These are phyloP conservation scores for Fusarium robinianum DNA, from an alignment of 2,329 filamentous ascomycete species.

Conservation along the genomic window DNA sequence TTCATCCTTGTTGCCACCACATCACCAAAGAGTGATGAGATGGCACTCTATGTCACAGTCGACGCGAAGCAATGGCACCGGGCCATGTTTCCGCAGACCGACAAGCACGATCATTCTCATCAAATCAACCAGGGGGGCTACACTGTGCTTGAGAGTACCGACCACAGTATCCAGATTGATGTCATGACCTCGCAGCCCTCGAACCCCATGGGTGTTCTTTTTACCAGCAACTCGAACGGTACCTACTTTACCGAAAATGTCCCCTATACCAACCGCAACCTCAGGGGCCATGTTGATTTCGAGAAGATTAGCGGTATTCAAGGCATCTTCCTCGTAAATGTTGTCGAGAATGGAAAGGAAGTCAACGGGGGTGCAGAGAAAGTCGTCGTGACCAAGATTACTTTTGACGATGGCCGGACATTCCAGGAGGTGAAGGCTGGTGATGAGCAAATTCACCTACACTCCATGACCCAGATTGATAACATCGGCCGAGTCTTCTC, in stretches of 20 bases:
- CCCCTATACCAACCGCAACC: constrained; percentile 87
- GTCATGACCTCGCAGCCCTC: constrained; percentile 73
- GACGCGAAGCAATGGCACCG: constrained; percentile 88
- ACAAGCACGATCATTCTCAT: constrained; percentile 72
- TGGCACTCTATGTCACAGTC: constrained; percentile 87
- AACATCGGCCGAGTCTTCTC: constrained; percentile 90
- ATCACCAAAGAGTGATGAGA: constrained; percentile 80
- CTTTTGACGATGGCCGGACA: constrained; percentile 91
- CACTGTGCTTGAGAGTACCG: constrained; percentile 92
- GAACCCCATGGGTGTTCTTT: constrained; percentile 81
- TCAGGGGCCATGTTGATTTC: constrained; percentile 81
- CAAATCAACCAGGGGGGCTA: constrained; percentile 80
- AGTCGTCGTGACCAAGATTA: constrained; percentile 79
- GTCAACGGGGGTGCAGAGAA: constrained; percentile 65
- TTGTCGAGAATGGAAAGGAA: constrained; percentile 82
- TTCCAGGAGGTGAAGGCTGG: constrained; percentile 75
- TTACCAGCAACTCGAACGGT: constrained; percentile 96
- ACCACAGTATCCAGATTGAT: constrained; percentile 97
- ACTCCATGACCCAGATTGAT: constrained; percentile 84
- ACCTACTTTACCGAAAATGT: constrained; percentile 94
- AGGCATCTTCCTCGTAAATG: constrained; percentile 88
- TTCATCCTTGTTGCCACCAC: constrained; percentile 84
- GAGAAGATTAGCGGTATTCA: constrained; percentile 92
- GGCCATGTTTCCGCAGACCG: constrained; percentile 82
- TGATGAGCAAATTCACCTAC: constrained; percentile 76